Conservation (phyloP, 306 rosid genomes). For the Cicer cuneatum region DNA sequence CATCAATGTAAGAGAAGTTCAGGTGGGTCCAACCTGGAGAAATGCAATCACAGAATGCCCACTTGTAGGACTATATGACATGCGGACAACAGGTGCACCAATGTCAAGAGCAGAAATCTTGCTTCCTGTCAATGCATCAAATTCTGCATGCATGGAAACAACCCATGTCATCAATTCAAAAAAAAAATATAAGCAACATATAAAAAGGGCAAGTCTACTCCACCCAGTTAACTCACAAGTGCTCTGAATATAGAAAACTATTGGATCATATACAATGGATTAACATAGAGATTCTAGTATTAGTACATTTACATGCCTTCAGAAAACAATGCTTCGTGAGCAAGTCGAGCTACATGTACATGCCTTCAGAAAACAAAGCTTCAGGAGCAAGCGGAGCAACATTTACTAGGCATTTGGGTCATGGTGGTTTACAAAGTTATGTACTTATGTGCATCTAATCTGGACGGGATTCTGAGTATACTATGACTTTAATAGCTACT, state of each 20-base stretch:
- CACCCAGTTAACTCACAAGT: slow-evolving; percentile 24
- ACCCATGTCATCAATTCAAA: slow-evolving; percentile 28
- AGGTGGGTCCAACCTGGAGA: slow-evolving; percentile 67
- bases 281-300: slow-evolving; percentile 5
- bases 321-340: slow-evolving; percentile 23
- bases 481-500: slow-evolving; percentile 26
- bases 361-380: slow-evolving; percentile 13
- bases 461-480: not conserved
- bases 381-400: slow-evolving; percentile 17
- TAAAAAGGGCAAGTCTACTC: slow-evolving; percentile 24
- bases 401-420: not conserved
- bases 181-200: slow-evolving; percentile 5
- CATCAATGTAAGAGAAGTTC: slow-evolving; percentile 27
- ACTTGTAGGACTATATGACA: slow-evolving; percentile 89
- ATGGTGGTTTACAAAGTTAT: slow-evolving; percentile 5
- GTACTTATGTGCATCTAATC: slow-evolving; percentile 5
- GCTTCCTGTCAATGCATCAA: slow-evolving; percentile 94
- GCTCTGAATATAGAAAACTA: slow-evolving; percentile 4
- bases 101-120: slow-evolving; percentile 86
- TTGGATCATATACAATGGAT: slow-evolving; percentile 5
- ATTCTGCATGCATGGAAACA: slow-evolving; percentile 60
- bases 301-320: slow-evolving; percentile 8
- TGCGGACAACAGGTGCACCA: slow-evolving; percentile 91
- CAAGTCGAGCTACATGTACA: not conserved
- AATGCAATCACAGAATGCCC: slow-evolving; percentile 90